phyloP scores from a whole-genome alignment of 202 grass and related monocot species.

The Brachypodium distachyon region DNA sequence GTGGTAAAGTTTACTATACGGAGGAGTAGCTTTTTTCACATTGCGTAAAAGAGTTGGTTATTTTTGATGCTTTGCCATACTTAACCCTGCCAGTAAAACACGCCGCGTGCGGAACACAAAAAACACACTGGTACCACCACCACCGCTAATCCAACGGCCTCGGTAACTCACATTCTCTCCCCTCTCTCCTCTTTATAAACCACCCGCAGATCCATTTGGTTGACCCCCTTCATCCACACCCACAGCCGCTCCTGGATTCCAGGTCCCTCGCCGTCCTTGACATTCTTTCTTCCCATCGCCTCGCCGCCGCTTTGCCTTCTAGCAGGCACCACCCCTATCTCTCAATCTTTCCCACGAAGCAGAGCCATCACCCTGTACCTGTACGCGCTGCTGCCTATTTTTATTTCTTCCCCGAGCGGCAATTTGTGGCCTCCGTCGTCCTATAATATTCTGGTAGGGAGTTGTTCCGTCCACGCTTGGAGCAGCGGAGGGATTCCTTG shows the following conservation, averaged over 20 bases:
- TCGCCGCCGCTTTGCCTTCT: neutral
- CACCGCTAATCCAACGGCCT: neutral
- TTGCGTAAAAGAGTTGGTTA: neutral
- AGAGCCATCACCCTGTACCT: neutral
- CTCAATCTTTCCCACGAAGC: neutral
- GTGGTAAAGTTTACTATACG: neutral
- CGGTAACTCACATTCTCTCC: neutral
- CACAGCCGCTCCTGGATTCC: neutral
- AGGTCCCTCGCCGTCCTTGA: neutral
- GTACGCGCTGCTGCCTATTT: conserved; percentile 35
- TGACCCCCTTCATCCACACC: conserved; percentile 15
- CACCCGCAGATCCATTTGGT: neutral
- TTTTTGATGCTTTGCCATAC: neutral
- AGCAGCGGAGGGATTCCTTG: neutral
- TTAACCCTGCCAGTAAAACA: neutral
- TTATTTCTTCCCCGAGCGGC: conserved; percentile 54
- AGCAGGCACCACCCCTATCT: no score
- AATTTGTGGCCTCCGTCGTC: conserved; percentile 22
- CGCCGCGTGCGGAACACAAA: neutral
- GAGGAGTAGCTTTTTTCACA: no score
- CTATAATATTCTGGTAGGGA: conserved; percentile 27
- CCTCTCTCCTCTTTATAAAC: conserved; percentile 21
- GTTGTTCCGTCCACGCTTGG: neutral
- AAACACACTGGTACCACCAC: neutral
- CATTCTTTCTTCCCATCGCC: neutral